These are phyloP conservation scores for Phellinidium pouzarii DNA, from an alignment of 1,284 basidiomycete genomes.

Conservation along the genomic window DNA sequence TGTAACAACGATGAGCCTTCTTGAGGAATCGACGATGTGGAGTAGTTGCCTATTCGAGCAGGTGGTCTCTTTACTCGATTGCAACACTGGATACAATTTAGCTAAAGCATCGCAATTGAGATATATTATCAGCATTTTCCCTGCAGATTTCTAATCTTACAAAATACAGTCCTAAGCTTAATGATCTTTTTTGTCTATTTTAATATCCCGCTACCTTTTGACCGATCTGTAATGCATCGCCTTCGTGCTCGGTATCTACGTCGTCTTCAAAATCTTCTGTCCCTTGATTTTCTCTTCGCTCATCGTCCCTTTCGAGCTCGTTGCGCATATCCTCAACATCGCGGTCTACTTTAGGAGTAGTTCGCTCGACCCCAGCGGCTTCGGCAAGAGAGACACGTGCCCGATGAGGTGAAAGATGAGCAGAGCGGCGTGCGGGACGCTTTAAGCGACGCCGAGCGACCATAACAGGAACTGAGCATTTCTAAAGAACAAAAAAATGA, in stretches of 20 bases:
- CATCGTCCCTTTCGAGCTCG: slow-evolving; percentile 60
- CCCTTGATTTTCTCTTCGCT: slow-evolving; percentile 35
- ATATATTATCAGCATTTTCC: neutral
- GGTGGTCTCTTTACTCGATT: neutral
- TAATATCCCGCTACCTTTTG: slow-evolving; percentile 17
- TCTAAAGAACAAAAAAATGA: slow-evolving; percentile 34
- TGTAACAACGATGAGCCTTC: no score
- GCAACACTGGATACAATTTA: neutral
- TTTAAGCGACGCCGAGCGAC: slow-evolving; percentile 80
- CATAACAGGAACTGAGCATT: slow-evolving; percentile 89
- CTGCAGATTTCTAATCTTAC: neutral
- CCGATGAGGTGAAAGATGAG: slow-evolving; percentile 57
- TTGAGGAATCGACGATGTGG: no score
- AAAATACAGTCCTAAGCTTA: neutral
- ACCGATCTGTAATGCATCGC: slow-evolving; percentile 9
- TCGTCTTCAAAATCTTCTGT: slow-evolving; percentile 23
- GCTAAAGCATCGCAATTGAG: neutral
- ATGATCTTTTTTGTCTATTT: neutral
- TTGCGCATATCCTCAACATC: slow-evolving; percentile 67
- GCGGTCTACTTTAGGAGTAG: slow-evolving; percentile 64
- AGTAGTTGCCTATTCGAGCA: no score
- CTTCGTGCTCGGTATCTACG: slow-evolving; percentile 16
- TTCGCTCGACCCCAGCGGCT: slow-evolving; percentile 73
- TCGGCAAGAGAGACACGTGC: slow-evolving; percentile 80
- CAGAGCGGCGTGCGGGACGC: slow-evolving; percentile 57